These are phyloP conservation scores for Cryphonectria japonica DNA, from an alignment of 2,329 filamentous ascomycete species.

Conservation along the genomic window DNA sequence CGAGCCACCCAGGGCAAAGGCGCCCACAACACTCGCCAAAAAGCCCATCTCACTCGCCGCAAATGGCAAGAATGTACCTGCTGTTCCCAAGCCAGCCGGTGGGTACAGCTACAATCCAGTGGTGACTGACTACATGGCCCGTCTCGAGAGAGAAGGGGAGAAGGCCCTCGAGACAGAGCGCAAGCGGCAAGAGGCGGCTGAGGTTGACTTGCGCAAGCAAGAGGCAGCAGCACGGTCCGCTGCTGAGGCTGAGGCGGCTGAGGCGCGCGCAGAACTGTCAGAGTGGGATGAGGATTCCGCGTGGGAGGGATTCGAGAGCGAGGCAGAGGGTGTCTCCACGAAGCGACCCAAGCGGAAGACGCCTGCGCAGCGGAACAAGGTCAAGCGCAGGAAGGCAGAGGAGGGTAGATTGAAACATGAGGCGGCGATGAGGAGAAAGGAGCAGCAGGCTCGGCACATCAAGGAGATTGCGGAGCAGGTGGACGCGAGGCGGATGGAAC, in stretches of 20 bases:
- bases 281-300: slow-evolving; percentile 87
- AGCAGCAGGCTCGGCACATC: slow-evolving; percentile 72
- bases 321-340: slow-evolving; percentile 69
- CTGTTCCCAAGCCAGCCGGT: slow-evolving; percentile 77
- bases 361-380: slow-evolving; percentile 81
- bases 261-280: slow-evolving; percentile 65
- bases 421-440: slow-evolving; percentile 71
- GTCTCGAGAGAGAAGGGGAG: slow-evolving; percentile 73
- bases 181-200: slow-evolving; percentile 69
- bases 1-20: slow-evolving; percentile 46
- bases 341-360: slow-evolving; percentile 88
- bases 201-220: slow-evolving; percentile 67
- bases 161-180: slow-evolving; percentile 81
- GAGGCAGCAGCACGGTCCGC: slow-evolving; percentile 72
- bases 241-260: slow-evolving; percentile 74
- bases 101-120: slow-evolving; percentile 92
- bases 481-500: slow-evolving; percentile 57
- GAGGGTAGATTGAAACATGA: slow-evolving; percentile 79
- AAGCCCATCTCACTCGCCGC: slow-evolving; percentile 82
- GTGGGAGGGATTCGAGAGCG: slow-evolving; percentile 89
- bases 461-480: slow-evolving; percentile 71
- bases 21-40: slow-evolving; percentile 75
- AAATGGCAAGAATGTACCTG: slow-evolving; percentile 76
- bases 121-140: slow-evolving; percentile 82
- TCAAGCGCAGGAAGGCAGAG: slow-evolving; percentile 85